A percentile compares a stretch with the other conserved stretches of the same genome.
Conservation (phyloP, 2,329 filamentous ascomycete species). For the Ascosphaera aggregata region DNA sequence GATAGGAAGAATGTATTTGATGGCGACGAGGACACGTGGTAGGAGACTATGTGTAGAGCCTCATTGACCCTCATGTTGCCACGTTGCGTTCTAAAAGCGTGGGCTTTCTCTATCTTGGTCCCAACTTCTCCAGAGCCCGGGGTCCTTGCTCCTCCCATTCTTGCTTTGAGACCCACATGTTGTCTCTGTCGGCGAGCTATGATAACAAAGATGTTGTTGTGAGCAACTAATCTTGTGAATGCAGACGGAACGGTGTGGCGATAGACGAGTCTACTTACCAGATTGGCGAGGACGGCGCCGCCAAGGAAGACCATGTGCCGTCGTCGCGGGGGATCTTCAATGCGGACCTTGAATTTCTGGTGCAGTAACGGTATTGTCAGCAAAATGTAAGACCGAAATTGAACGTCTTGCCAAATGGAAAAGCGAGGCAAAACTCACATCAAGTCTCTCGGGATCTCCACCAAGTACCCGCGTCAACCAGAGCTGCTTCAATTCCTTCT, state of each 20-base stretch:
- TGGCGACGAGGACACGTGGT: too few relatives aligned
- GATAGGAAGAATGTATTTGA: too few relatives aligned
- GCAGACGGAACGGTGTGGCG: neutral
- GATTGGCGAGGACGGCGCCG: conserved; percentile 87
- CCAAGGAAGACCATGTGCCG: conserved; percentile 99
- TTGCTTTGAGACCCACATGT: conserved; percentile 95
- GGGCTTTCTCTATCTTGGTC: conserved; percentile 61
- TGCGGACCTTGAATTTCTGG: conserved; percentile 98
- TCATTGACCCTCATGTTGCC: too few relatives aligned
- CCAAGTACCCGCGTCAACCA: conserved; percentile 84
- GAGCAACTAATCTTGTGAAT: neutral
- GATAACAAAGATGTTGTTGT: conserved; percentile 3
- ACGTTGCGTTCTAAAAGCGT: too few relatives aligned
- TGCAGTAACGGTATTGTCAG: conserved; percentile 1
- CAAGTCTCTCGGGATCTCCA: conserved; percentile 78
- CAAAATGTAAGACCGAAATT: neutral
- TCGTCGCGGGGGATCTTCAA: conserved; percentile 88
- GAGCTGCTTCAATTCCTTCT: conserved; percentile 97
- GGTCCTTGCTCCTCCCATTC: conserved; percentile 92
- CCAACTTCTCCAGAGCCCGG: conserved; percentile 72
- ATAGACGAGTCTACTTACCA: conserved; percentile 26
- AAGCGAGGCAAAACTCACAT: conserved; percentile 20
- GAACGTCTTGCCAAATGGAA: neutral
- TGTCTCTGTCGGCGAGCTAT: conserved; percentile 88
- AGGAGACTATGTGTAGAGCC: too few relatives aligned